Evolutionary conservation across 2,329 filamentous ascomycete genomes (phyloP), one percentile per base, ranked within the genome.

Genomic region (Sclerotiophoma versabilis): DNA sequence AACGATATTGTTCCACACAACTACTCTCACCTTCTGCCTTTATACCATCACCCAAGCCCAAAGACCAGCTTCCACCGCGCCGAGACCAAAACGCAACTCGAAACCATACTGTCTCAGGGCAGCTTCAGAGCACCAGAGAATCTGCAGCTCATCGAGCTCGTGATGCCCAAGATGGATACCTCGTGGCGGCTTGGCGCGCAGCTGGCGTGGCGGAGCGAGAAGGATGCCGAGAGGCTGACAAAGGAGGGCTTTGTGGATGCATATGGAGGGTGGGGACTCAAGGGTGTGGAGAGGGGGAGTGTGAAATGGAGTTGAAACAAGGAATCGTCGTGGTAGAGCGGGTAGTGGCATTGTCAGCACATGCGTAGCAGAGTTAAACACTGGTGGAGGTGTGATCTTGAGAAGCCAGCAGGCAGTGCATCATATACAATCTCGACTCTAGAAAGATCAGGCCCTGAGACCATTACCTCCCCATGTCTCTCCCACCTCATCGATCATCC

Each of bases 61-160:
- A 22, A 46, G 20, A 54, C 54, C 1, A 70, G 63, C 3, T 79
- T 76, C 65, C 76, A 77, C 47, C 60, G 66, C 26, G 74, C 69
- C 8, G 62, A 59, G 7, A 77, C 74, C 1, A 77, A 76, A 49
- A 59, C 43, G 1, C 76, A 79, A 43, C 63, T 80, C 32, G 66
- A 70, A 5, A 62, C 56, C n/a, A 64, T 78, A 2, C 54, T 79
- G 11, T 54, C 55, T 0, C 61, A 69, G 48, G 60, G 71, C 1
- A 52, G 62, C 17, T 36, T 80, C 23, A 50, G 55, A 45, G 51
- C 69, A 4, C 76, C 75, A 27, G 43, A 64, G 26, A 45, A 57
- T 0, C 49, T 79, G 49, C 73, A 78, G 64, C 60, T 80, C 0
- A 65, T 79, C 2, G 78, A 80, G 64, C 38, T 80, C 1, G 69